phyloP scores from a whole-genome alignment of 129 eudicot species.

The Flaveria bidentis region DNA sequence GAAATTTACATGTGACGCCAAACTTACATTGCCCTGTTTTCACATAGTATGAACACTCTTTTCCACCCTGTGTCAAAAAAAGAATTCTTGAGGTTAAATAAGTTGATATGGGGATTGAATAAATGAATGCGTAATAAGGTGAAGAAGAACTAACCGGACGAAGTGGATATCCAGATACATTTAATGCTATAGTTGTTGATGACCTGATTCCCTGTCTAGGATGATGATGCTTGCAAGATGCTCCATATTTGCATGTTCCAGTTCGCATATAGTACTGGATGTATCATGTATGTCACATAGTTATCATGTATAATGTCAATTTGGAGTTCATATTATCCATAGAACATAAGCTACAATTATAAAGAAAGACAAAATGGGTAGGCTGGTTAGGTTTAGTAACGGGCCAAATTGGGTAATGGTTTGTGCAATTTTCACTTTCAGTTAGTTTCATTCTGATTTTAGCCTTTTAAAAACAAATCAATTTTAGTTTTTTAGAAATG shows the following conservation, averaged over 20 bases:
- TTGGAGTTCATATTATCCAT: conserved; percentile 8
- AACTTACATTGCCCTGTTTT: conserved; percentile 94
- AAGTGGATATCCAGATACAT: conserved; percentile 77
- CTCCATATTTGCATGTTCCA: conserved; percentile 81
- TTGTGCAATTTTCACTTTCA: background rate
- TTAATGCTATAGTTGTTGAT: conserved; percentile 48
- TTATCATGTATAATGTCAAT: conserved; percentile 12
- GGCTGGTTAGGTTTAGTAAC: background rate
- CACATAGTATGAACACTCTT: conserved; percentile 80
- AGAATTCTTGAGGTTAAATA: conserved; percentile 4
- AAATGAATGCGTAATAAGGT: background rate
- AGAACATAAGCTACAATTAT: background rate
- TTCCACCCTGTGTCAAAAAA: conserved; percentile 65
- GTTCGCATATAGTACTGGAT: conserved; percentile 82
- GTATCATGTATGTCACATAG: conserved; percentile 17
- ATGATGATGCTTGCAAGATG: conserved; percentile 89
- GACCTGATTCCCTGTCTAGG: conserved; percentile 80
- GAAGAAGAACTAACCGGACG: conserved; percentile 59
- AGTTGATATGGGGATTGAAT: background rate
- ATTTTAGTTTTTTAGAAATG: background rate
- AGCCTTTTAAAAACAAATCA: background rate
- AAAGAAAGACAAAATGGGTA: background rate
- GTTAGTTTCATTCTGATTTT: background rate
- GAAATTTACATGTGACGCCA: conserved; percentile 85
- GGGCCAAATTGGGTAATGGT: background rate